Evolutionary conservation across 495 filamentous ascomycete genomes (phyloP), one percentile per base, ranked within the genome.

Genomic region (Elaphomyces granulatus): DNA sequence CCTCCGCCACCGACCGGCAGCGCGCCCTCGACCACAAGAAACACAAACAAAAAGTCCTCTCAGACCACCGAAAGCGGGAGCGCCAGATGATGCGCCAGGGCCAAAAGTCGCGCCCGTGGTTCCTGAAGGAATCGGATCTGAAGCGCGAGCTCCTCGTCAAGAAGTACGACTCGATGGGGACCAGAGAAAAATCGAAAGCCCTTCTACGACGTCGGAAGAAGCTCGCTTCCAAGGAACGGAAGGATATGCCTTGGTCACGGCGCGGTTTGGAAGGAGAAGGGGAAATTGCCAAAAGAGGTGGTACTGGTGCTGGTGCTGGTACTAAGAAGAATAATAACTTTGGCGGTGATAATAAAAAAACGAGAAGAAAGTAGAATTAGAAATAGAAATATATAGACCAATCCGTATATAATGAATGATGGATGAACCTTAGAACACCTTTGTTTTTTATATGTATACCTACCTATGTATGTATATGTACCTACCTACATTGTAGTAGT

Each of bases 31-130:
- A 72, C 42, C 60, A 70, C 34, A 81, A 79, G 51, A 80, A 83
- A 36, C 67, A 75, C 15, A 72, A 80, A 57, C 58, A 67, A 42
- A 67, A 74, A 44, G 56, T 95, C 8, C 39, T 83, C 23, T 64
- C 70, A 19, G 72, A 79, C 55, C 86, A 94, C 58, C 74, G 80
- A 46, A 76, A 72, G 61, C 66, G 77, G 50, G 90, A 98, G 72
- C 83, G 82, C 60, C 79, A 86, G 58, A 57, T 80, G 40, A 74
- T 96, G 20, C 71, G 68, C 48, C 72, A 86, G 61, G 90, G 90
- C 16, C 94, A 96, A 75, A 77, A 77, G 67, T 90, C 87, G 67
- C 75, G 68, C 56, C 87, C 88, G 4, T 98, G 87, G 53, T 94
- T 80, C 54, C 64, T 95, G 46, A 96, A 96, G 72, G 76, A 80